phyloP scores from a whole-genome alignment of 75 land plant species.

The Cupressus sempervirens region DNA sequence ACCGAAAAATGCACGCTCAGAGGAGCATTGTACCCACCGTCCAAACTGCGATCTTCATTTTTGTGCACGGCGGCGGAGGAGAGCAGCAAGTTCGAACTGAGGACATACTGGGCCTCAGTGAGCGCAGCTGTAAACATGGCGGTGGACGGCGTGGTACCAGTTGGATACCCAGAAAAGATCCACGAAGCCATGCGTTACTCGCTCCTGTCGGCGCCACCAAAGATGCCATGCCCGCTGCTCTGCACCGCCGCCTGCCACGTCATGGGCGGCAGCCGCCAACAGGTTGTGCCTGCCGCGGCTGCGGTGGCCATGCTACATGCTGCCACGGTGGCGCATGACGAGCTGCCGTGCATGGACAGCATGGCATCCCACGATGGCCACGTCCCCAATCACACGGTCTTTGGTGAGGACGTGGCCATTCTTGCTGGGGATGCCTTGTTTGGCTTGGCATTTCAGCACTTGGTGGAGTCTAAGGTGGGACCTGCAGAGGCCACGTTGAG shows the following conservation, averaged over 20 bases:
- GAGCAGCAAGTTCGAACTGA: slow-evolving; percentile 39
- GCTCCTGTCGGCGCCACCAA: slow-evolving; percentile 51
- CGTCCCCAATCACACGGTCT: slow-evolving; percentile 58
- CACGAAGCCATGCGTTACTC: slow-evolving; percentile 71
- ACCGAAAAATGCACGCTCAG: too few relatives aligned
- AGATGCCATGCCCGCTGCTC: slow-evolving; percentile 57
- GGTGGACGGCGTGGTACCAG: slow-evolving; percentile 52
- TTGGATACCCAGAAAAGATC: slow-evolving; percentile 56
- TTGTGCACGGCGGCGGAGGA: background rate
- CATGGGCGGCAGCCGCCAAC: slow-evolving; percentile 42
- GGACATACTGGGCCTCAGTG: slow-evolving; percentile 43
- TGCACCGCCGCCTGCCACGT: slow-evolving; percentile 88
- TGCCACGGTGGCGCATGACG: slow-evolving; percentile 70
- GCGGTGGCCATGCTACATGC: slow-evolving; percentile 82
- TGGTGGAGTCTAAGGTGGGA: slow-evolving; percentile 33
- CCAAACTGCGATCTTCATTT: background rate
- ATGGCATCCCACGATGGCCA: slow-evolving; percentile 51
- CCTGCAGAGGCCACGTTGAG: slow-evolving; percentile 33
- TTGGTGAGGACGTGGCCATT: slow-evolving; percentile 65
- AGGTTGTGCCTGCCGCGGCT: slow-evolving; percentile 66
- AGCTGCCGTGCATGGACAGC: slow-evolving; percentile 81
- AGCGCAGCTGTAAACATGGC: slow-evolving; percentile 39
- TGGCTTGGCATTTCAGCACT: slow-evolving; percentile 57
- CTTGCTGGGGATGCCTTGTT: slow-evolving; percentile 79
- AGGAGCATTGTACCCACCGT: too few relatives aligned